Evolutionary conservation across 768 basidiomycete species (phyloP).

Genomic region (Hypsizygus marmoreus): DNA sequence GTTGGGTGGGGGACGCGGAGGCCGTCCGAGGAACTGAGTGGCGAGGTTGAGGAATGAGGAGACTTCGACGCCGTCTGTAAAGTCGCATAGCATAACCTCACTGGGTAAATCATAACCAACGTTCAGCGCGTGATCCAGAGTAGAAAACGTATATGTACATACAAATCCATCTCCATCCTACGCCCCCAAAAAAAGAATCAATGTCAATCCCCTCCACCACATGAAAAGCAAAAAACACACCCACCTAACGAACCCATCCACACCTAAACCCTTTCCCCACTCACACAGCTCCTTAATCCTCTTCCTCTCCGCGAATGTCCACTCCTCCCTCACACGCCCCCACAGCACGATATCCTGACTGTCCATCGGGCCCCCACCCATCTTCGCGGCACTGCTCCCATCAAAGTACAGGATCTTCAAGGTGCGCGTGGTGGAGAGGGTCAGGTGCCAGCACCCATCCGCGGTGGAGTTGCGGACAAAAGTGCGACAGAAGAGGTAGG

Average conservation of each 20-base stretch:
- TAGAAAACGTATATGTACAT: slow-evolving; percentile 14
- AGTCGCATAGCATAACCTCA: slow-evolving; percentile 52
- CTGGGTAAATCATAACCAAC: slow-evolving; percentile 22
- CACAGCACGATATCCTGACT: slow-evolving; percentile 49
- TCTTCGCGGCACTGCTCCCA: slow-evolving; percentile 49
- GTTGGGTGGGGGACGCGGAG: neutral
- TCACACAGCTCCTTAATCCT: slow-evolving; percentile 42
- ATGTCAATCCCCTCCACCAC: no score
- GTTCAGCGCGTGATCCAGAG: neutral
- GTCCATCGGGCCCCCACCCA: slow-evolving; percentile 37
- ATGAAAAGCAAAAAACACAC: slow-evolving; percentile 12
- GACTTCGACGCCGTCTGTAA: slow-evolving; percentile 38
- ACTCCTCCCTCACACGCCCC: slow-evolving; percentile 32
- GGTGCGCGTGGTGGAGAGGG: slow-evolving; percentile 36
- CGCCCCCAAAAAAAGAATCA: no score
- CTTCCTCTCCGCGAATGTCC: slow-evolving; percentile 28
- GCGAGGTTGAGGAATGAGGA: slow-evolving; percentile 41
- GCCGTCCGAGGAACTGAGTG: neutral
- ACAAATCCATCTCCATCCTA: slow-evolving; percentile 56
- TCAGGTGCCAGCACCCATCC: slow-evolving; percentile 44
- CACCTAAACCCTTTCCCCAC: slow-evolving; percentile 39
- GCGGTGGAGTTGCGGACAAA: neutral
- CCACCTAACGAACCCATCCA: slow-evolving; percentile 53
- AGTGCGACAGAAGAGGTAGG: slow-evolving; percentile 37
- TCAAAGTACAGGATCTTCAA: slow-evolving; percentile 55